These are phyloP conservation scores for Saksenaea oblongispora DNA, from an alignment of 371 early-diverging fungal genomes.

Conservation along the genomic window DNA sequence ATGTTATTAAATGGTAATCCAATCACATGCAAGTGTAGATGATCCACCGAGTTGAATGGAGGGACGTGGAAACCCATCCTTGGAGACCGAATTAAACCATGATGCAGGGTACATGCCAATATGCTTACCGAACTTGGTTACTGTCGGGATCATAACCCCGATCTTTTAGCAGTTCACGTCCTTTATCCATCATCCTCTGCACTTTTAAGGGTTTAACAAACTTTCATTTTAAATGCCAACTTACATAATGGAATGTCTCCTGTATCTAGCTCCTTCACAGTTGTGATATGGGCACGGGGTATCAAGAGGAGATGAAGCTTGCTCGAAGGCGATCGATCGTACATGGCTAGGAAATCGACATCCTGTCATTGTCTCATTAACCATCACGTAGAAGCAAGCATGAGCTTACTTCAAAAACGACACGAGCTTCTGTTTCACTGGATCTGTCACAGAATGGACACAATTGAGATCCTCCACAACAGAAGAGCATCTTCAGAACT, in stretches of 20 bases:
- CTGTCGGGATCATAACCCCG: constrained; percentile 35
- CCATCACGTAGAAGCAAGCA: not conserved
- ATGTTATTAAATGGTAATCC: constrained; percentile 51
- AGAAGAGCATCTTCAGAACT: not conserved
- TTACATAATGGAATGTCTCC: constrained; percentile 56
- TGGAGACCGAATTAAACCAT: not conserved
- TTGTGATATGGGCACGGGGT: constrained; percentile 51
- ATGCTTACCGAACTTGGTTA: constrained; percentile 19
- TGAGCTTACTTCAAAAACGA: not conserved
- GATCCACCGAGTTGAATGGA: constrained; percentile 62
- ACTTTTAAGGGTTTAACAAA: constrained; percentile 21
- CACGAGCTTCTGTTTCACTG: not conserved
- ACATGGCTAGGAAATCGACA: constrained; percentile 54
- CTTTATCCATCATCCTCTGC: constrained; percentile 46
- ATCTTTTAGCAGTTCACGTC: constrained; percentile 36
- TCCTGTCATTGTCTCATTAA: constrained; percentile 29
- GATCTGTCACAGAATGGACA: constrained; percentile 1
- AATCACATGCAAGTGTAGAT: constrained; percentile 64
- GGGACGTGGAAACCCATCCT: constrained; percentile 71
- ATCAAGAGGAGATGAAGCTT: constrained; percentile 55
- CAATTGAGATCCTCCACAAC: not conserved
- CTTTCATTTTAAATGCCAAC: constrained; percentile 9
- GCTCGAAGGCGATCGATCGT: constrained; percentile 62
- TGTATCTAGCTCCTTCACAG: constrained; percentile 33
- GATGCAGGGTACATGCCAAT: not conserved